Evolutionary conservation across 176 grass and related monocot species (phyloP).

Genomic region (Lolium multiflorum): DNA sequence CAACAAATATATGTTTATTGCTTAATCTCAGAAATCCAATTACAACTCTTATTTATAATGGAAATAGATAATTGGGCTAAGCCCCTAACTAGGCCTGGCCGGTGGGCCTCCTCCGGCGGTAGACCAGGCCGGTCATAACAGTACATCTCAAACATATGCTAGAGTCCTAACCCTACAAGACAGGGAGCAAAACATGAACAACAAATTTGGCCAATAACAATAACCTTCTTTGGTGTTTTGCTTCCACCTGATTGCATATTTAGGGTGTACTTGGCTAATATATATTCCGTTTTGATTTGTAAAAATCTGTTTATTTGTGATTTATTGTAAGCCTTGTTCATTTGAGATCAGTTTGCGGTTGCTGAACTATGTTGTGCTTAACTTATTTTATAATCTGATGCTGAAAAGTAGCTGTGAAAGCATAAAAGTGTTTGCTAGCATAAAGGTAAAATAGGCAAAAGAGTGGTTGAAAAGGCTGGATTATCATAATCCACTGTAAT

Average conservation of each 20-base stretch:
- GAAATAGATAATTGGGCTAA: too few relatives aligned
- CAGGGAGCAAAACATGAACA: not conserved
- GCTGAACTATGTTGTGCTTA: not conserved
- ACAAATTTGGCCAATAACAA: not conserved
- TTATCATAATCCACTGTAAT: not conserved
- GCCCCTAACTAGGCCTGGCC: too few relatives aligned
- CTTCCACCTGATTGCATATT: not conserved
- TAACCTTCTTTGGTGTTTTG: not conserved
- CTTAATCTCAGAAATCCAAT: too few relatives aligned
- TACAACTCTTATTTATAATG: too few relatives aligned
- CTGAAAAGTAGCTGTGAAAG: not conserved
- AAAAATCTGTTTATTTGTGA: not conserved
- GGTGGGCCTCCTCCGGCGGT: too few relatives aligned
- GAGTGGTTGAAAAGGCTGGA: not conserved
- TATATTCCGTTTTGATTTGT: not conserved
- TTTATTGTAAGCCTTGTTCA: not conserved
- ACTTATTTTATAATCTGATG: not conserved
- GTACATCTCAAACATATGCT: not conserved
- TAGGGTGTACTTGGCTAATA: not conserved
- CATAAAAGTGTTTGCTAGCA: not conserved
- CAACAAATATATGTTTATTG: too few relatives aligned
- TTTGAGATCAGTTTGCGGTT: not conserved
- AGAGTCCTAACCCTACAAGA: not conserved
- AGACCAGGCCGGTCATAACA: too few relatives aligned
- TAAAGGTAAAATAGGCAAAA: not conserved